A percentile compares a stretch with the other conserved stretches of the same genome.
phyloP scores from a whole-genome alignment of 495 filamentous ascomycete species.

The Tuber umbilicatum region DNA sequence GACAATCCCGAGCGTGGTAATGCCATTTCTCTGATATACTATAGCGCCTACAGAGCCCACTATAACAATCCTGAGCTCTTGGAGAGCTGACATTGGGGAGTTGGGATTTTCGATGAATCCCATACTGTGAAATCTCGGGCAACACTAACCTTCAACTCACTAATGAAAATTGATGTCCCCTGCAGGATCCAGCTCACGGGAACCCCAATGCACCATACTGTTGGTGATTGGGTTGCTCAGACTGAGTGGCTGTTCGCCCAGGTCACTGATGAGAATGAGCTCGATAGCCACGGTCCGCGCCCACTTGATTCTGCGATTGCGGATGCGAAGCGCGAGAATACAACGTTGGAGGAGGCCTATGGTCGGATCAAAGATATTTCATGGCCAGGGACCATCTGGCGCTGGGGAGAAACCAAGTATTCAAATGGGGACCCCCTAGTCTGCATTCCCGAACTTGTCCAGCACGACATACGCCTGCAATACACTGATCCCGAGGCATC shows the following conservation, averaged over 20 bases:
- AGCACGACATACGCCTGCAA: too few species aligned
- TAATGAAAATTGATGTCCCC: not conserved
- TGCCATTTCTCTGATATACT: too few species aligned
- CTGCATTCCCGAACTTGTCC: too few species aligned
- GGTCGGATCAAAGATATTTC: not conserved
- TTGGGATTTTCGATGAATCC: constrained; percentile 2
- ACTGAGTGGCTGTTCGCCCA: not conserved
- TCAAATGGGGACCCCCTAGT: too few species aligned
- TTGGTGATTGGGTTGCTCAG: not conserved
- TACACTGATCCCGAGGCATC: too few species aligned
- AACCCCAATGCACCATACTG: not conserved
- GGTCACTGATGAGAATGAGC: too few species aligned
- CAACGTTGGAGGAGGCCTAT: constrained; percentile 9
- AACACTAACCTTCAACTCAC: not conserved
- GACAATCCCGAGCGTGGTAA: too few species aligned
- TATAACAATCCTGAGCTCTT: not conserved
- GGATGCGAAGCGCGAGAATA: not conserved
- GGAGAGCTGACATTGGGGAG: not conserved
- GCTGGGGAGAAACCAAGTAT: not conserved
- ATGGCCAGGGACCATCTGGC: not conserved
- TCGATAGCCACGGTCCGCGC: not conserved
- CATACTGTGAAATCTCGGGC: not conserved
- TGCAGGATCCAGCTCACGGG: not conserved
- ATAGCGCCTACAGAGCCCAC: not conserved
- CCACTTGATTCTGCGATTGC: not conserved